Evolutionary conservation across 2,329 filamentous ascomycete species (phyloP).

Genomic region (Teratosphaeria zuluensis): DNA sequence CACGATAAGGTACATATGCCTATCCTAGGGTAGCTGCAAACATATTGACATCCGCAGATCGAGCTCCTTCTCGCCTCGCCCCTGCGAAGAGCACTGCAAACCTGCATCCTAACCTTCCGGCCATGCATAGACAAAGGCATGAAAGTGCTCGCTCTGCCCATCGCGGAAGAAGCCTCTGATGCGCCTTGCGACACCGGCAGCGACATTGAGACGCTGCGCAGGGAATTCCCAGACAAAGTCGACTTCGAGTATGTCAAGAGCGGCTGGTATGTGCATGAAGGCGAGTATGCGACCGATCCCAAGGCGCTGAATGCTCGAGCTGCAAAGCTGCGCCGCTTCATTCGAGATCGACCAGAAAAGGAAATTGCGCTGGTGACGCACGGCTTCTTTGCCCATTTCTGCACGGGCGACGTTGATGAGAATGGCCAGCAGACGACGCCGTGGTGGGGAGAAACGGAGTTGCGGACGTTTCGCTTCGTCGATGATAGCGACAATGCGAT

Average conservation of each 20-base stretch:
- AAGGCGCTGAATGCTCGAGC: slow-evolving; percentile 16
- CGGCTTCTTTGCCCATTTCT: slow-evolving; percentile 22
- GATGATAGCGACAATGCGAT: slow-evolving; percentile 18
- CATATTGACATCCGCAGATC: slow-evolving; percentile 8
- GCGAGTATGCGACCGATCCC: slow-evolving; percentile 17
- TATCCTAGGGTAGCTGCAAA: not conserved
- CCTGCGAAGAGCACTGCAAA: slow-evolving; percentile 19
- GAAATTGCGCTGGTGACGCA: slow-evolving; percentile 22
- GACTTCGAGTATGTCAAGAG: slow-evolving; percentile 17
- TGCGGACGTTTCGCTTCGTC: slow-evolving; percentile 19
- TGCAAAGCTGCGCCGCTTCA: slow-evolving; percentile 16
- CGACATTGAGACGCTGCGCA: slow-evolving; percentile 8
- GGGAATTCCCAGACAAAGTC: slow-evolving; percentile 15
- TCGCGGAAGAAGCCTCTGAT: slow-evolving; percentile 20
- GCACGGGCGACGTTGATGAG: slow-evolving; percentile 20
- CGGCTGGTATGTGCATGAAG: slow-evolving; percentile 20
- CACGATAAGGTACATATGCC: slow-evolving; percentile 15
- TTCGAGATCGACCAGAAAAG: slow-evolving; percentile 17
- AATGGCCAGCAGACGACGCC: slow-evolving; percentile 21
- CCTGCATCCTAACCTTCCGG: slow-evolving; percentile 15
- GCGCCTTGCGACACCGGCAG: slow-evolving; percentile 19
- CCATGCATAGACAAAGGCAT: slow-evolving; percentile 17
- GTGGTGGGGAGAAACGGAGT: slow-evolving; percentile 22
- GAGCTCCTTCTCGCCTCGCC: slow-evolving; percentile 23
- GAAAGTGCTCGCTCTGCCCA: slow-evolving; percentile 17